phyloP scores from a whole-genome alignment of 345 rosid species.

The Ailanthus altissimus region DNA sequence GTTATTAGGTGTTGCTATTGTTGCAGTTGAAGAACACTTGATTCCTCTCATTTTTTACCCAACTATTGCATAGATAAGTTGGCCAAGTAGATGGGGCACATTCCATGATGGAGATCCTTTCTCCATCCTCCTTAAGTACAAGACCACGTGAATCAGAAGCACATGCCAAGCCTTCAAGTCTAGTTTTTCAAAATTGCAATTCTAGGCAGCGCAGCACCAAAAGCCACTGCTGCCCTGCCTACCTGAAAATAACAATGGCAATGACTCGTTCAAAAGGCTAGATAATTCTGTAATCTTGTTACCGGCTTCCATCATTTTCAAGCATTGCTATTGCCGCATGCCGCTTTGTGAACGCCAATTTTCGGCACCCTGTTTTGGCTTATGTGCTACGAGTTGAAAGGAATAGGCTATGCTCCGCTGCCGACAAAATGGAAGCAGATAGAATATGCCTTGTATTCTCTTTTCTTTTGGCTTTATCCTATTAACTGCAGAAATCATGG shows the following conservation, averaged over 20 bases:
- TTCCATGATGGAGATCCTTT: constrained; percentile 11
- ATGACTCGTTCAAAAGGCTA: background rate
- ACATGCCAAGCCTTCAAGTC: constrained; percentile 2
- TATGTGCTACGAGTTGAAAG: background rate
- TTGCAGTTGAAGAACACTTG: constrained; percentile 12
- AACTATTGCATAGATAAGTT: background rate
- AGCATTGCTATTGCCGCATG: constrained; percentile 11
- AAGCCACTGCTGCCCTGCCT: background rate
- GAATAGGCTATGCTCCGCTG: background rate
- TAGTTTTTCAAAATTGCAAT: background rate
- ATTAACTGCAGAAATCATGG: too few relatives aligned
- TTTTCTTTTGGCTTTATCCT: too few relatives aligned
- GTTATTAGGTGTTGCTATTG: background rate
- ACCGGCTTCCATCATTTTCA: background rate
- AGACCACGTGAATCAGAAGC: background rate
- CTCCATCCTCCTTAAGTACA: background rate
- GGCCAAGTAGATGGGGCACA: background rate
- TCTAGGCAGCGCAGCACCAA: background rate
- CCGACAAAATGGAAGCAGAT: background rate
- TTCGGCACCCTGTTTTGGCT: background rate
- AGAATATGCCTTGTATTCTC: too few relatives aligned
- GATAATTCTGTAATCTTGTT: background rate
- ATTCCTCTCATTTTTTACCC: background rate
- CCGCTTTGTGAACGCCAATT: background rate
- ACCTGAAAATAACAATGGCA: background rate